Percentiles rank a stretch among this genome's conserved stretches.
phyloP scores from a whole-genome alignment of 2,329 filamentous ascomycete species.

The Amphichorda felina region DNA sequence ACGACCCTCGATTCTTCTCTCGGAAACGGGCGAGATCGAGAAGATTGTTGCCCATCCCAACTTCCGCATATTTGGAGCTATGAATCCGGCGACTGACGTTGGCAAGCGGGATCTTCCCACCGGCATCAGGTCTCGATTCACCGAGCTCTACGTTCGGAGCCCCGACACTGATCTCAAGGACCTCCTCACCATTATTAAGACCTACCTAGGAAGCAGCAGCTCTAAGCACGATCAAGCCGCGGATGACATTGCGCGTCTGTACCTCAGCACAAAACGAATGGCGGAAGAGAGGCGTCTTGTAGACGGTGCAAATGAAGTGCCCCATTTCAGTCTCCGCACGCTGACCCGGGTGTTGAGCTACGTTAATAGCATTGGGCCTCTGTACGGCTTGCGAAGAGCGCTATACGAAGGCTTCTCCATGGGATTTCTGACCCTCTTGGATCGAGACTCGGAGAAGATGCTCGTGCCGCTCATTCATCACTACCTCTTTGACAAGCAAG shows the following conservation, averaged over 20 bases:
- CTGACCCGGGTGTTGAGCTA: constrained; percentile 84
- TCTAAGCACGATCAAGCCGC: constrained; percentile 62
- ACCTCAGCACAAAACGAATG: constrained; percentile 75
- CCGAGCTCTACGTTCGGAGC: constrained; percentile 86
- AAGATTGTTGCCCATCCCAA: constrained; percentile 80
- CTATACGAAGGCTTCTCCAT: constrained; percentile 95
- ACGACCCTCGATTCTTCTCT: constrained; percentile 73
- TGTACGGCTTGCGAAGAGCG: constrained; percentile 75
- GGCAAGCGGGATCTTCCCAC: constrained; percentile 90
- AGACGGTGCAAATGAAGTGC: constrained; percentile 89
- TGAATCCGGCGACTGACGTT: constrained; percentile 97
- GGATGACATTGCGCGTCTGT: constrained; percentile 74
- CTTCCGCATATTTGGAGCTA: constrained; percentile 93
- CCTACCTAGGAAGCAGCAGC: constrained; percentile 66
- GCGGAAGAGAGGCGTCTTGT: constrained; percentile 76
- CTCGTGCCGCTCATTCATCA: constrained; percentile 71
- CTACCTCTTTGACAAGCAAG: constrained; percentile 60
- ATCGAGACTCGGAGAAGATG: constrained; percentile 67
- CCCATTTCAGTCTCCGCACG: constrained; percentile 93
- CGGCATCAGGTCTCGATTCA: constrained; percentile 84
- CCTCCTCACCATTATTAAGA: constrained; percentile 75
- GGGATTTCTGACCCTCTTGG: constrained; percentile 88
- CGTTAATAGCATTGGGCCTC: constrained; percentile 69
- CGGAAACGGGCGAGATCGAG: constrained; percentile 89
- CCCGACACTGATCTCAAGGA: constrained; percentile 82